Conservation (phyloP, 768 basidiomycete genomes). For the Tylopilus subfusipes region DNA sequence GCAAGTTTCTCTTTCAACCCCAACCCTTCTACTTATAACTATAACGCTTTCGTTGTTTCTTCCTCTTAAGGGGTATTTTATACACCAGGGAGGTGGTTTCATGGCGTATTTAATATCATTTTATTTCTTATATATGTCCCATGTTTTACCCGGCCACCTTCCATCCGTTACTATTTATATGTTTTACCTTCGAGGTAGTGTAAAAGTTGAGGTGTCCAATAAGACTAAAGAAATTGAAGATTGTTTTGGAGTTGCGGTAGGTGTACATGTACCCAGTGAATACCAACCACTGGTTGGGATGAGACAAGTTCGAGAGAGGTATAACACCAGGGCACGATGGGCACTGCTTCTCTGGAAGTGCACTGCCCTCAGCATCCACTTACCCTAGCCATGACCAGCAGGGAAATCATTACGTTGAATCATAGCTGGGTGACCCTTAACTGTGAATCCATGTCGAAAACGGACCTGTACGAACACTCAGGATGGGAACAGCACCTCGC, state of each 20-base stretch:
- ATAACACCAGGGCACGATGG: slow-evolving; percentile 67
- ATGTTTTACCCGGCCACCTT: background rate
- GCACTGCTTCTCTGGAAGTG: slow-evolving; percentile 54
- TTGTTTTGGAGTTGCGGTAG: no score
- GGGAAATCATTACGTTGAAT: no score
- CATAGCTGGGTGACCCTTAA: background rate
- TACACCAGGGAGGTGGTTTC: background rate
- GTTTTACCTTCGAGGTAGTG: background rate
- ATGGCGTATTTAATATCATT: background rate
- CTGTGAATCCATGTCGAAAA: background rate
- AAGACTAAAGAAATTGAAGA: no score
- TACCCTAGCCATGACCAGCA: no score
- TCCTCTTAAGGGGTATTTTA: slow-evolving; percentile 19
- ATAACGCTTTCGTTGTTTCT: slow-evolving; percentile 61
- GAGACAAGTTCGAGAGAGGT: slow-evolving; percentile 30
- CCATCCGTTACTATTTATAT: background rate
- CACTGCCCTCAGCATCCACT: no score
- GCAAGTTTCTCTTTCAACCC: slow-evolving; percentile 51
- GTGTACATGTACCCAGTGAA: no score
- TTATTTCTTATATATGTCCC: background rate
- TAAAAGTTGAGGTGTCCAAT: background rate
- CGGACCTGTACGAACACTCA: background rate
- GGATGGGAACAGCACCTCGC: background rate
- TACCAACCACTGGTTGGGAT: slow-evolving; percentile 7
- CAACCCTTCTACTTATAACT: slow-evolving; percentile 61